A percentile compares a stretch with the other conserved stretches of the same genome.
Conservation (phyloP, 2,329 filamentous ascomycete genomes). For the Claviceps spartinae region DNA sequence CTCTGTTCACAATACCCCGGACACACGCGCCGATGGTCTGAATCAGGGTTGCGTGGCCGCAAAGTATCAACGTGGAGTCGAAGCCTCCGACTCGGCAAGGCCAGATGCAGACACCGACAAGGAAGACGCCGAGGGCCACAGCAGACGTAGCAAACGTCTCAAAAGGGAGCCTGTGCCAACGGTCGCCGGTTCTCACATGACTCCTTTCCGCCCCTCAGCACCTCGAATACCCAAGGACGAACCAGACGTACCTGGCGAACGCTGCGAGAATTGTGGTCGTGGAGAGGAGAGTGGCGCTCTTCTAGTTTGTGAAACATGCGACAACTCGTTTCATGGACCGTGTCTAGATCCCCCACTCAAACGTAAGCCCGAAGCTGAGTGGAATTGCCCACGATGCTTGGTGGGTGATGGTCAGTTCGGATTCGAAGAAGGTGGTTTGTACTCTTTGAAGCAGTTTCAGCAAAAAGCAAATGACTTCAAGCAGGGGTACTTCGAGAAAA, state of each 20-base stretch:
- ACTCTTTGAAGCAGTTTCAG: slow-evolving; percentile 91
- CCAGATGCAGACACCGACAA: slow-evolving; percentile 35
- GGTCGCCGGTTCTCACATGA: slow-evolving; percentile 94
- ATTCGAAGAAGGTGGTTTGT: slow-evolving; percentile 91
- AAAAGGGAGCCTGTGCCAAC: slow-evolving; percentile 73
- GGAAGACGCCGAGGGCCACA: slow-evolving; percentile 51
- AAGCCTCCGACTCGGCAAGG: slow-evolving; percentile 29
- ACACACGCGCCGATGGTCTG: slow-evolving; percentile 42
- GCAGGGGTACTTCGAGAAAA: slow-evolving; percentile 80
- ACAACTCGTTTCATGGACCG: slow-evolving; percentile 70
- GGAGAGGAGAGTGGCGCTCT: slow-evolving; percentile 59
- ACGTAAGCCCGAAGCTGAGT: slow-evolving; percentile 68
- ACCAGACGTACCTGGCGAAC: slow-evolving; percentile 35
- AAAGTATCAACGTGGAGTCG: slow-evolving; percentile 60
- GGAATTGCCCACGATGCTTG: slow-evolving; percentile 90
- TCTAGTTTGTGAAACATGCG: slow-evolving; percentile 81
- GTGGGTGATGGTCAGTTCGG: slow-evolving; percentile 95
- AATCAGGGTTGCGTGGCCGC: slow-evolving; percentile 42
- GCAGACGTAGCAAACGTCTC: slow-evolving; percentile 79
- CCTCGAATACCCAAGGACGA: slow-evolving; percentile 50
- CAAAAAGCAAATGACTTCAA: slow-evolving; percentile 94
- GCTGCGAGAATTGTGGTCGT: slow-evolving; percentile 77
- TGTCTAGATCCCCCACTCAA: slow-evolving; percentile 82
- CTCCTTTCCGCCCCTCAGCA: slow-evolving; percentile 70
- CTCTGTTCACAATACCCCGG: slow-evolving; percentile 51